Evolutionary conservation across 2,329 filamentous ascomycete genomes (phyloP), one percentile per base, ranked within the genome.

Genomic region (Byssochlamys sp.): DNA sequence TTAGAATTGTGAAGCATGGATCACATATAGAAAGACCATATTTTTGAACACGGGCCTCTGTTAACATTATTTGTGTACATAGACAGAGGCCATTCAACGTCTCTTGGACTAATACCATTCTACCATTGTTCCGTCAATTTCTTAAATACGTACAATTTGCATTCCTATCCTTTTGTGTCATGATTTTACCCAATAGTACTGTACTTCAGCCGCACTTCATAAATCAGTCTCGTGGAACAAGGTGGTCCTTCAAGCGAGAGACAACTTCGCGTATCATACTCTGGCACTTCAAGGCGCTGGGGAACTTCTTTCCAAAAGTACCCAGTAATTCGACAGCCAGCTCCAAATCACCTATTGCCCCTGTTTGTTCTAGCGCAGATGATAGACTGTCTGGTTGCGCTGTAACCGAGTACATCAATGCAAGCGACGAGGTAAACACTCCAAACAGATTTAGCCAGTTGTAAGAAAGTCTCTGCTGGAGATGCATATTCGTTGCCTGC

Each of bases 361-460:
- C 62, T 1, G 57, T 55, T 51, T 62, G 58, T 27, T 65, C 57
- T 25, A 64, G 28, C 2, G 61, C 56, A 5, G 58, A 55, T 1
- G 61, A 58, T 9, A 65, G 14, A 14, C 60, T 53, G 26, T 76
- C 69, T 0, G 73, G 72, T 51, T 74, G 72, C 0, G 69, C 74
- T 0, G 73, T 78, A 1, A 71, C 72, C 0, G 76, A 71, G 57
- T 78, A 78, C 31, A 78, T 72, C 3, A 78, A 67, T 1, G 75
- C 74, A 2, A 79, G 62, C 0, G 73, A 71, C 1, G 72, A 67
- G 1, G 74, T 78, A 59, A 77, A 79, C 1, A 78, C 58, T 1
- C 68, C 63, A 1, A 77, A 68, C 4, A 77, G 63, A 35, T 75
- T 75, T 3, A 77, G 61, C 73, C 72, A 77, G 59, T 77, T 76